These are phyloP conservation scores for Rhizopus sp. DNA, from an alignment of 371 early-diverging fungal species.

Conservation along the genomic window DNA sequence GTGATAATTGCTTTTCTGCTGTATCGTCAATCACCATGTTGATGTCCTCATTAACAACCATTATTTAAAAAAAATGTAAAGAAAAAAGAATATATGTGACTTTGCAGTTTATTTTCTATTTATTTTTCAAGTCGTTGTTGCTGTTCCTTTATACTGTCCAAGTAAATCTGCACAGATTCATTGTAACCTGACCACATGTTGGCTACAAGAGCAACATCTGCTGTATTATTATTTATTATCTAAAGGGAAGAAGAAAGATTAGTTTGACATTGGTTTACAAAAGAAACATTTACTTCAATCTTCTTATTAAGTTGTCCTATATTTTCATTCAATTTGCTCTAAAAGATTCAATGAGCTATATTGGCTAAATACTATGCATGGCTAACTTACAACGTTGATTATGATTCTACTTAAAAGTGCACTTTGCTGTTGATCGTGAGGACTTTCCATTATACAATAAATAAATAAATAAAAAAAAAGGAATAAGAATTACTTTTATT, in stretches of 20 bases:
- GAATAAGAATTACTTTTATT: too few species aligned
- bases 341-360: neutral
- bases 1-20: neutral
- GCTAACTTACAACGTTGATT: slow-evolving; percentile 22
- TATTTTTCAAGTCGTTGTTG: slow-evolving; percentile 1
- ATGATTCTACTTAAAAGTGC: slow-evolving; percentile 28
- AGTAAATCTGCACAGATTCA: slow-evolving; percentile 27
- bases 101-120: neutral
- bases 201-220: slow-evolving; percentile 9
- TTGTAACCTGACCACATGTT: slow-evolving; percentile 31
- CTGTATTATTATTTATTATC: slow-evolving; percentile 19
- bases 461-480: slow-evolving; percentile 4
- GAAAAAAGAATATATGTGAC: too few species aligned
- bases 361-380: too few species aligned
- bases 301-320: slow-evolving; percentile 25
- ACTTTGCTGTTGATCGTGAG: slow-evolving; percentile 37
- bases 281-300: slow-evolving; percentile 18
- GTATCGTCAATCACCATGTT: neutral
- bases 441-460: slow-evolving; percentile 27
- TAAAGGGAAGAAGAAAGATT: neutral
- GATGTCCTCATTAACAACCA: too few species aligned
- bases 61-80: too few species aligned
- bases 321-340: slow-evolving; percentile 28
- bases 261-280: too few species aligned
- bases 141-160: slow-evolving; percentile 21